Conservation (phyloP, 139 green algal genomes). For the Chlamydomonas sp. region DNA sequence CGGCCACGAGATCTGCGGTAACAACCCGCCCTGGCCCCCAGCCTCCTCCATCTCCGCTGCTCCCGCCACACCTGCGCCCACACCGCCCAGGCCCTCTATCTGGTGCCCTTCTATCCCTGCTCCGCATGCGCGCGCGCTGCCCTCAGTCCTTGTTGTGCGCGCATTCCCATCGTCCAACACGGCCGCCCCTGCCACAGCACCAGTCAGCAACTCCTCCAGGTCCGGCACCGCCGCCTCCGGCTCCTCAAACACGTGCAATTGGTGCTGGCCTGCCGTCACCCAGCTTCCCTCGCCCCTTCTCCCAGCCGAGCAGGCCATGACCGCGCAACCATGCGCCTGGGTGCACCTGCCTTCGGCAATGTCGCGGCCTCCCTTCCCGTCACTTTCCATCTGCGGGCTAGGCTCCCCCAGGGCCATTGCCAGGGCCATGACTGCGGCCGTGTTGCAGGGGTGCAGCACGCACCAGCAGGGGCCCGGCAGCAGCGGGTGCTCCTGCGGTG, state of each 20-base stretch:
- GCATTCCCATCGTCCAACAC: background rate
- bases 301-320: no score
- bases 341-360: background rate
- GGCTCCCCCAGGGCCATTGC: background rate
- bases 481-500: constrained; percentile 24
- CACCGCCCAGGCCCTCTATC: no score
- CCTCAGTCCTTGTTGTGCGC: no score
- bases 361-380: background rate
- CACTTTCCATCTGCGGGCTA: background rate
- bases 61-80: background rate
- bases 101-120: no score
- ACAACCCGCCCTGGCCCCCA: background rate
- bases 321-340: no score
- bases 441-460: constrained; percentile 28
- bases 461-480: constrained; percentile 26
- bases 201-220: background rate
- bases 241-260: no score
- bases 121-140: no score
- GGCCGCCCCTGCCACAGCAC: background rate
- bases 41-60: background rate
- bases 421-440: constrained; percentile 13
- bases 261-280: background rate
- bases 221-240: background rate
- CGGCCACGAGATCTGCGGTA: background rate
- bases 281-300: no score